Conservation (phyloP, 805 yeast species). For the Hanseniaspora clermontiae region DNA sequence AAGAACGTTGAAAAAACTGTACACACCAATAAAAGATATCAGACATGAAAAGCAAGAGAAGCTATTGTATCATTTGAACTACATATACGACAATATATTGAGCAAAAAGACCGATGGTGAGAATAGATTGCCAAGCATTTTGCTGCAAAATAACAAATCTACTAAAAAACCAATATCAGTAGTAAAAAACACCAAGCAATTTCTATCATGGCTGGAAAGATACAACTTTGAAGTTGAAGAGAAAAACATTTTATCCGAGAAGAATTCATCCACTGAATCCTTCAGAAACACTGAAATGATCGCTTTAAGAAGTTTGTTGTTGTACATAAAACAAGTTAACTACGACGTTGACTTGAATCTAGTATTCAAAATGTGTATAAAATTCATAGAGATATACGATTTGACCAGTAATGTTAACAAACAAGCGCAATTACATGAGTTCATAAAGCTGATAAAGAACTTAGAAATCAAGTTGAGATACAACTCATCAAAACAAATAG, state of each 20-base stretch:
- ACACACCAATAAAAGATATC: constrained; percentile 21
- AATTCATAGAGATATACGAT: constrained; percentile 4
- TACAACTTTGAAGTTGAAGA: constrained; percentile 9
- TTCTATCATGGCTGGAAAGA: constrained; percentile 9
- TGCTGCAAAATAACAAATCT: constrained; percentile 6
- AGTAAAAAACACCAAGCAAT: constrained; percentile 6
- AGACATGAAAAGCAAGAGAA: constrained; percentile 15
- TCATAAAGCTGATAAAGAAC: background rate
- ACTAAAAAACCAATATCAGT: constrained; percentile 3
- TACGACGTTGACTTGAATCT: constrained; percentile 4
- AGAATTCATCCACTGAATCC: background rate
- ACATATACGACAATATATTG: constrained; percentile 6
- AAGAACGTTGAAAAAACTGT: constrained; percentile 21
- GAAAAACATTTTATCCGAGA: background rate
- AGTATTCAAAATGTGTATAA: constrained; percentile 7
- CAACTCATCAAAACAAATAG: background rate
- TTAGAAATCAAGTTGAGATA: constrained; percentile 6
- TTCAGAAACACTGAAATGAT: constrained; percentile 1
- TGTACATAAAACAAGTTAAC: constrained; percentile 10
- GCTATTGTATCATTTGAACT: constrained; percentile 17
- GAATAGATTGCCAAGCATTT: background rate
- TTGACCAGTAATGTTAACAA: background rate
- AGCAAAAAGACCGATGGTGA: background rate
- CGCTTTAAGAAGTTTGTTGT: constrained; percentile 2
- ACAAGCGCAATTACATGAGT: constrained; percentile 1